Evolutionary conservation across 176 grass and related monocot genomes (phyloP).

Genomic region (Ananas comosus): DNA sequence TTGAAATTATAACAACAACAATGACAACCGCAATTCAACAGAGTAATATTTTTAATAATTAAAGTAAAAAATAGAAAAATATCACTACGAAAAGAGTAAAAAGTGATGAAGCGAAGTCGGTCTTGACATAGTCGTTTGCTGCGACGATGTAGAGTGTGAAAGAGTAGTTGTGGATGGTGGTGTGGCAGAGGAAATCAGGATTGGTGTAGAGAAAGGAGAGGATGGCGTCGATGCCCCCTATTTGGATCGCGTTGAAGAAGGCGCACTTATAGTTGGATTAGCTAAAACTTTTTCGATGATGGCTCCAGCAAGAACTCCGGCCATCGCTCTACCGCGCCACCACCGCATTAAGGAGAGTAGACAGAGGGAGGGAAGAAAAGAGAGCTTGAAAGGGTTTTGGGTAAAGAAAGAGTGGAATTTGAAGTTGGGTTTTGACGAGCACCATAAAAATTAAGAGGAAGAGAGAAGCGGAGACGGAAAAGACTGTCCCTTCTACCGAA

Average conservation of each 20-base stretch:
- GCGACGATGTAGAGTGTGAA: conserved; percentile 88
- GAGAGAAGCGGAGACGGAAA: too few relatives aligned
- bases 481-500: too few relatives aligned
- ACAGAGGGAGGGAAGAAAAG: background rate
- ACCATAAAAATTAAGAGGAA: too few relatives aligned
- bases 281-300: conserved; percentile 12
- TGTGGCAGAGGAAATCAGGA: conserved; percentile 42
- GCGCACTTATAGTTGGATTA: conserved; percentile 63
- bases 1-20: too few relatives aligned
- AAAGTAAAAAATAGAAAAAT: background rate
- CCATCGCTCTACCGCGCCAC: background rate
- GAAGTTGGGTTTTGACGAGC: too few relatives aligned
- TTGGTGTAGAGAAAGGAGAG: conserved; percentile 34
- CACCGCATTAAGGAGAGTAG: background rate
- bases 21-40: too few relatives aligned
- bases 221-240: conserved; percentile 54
- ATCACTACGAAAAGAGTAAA: background rate
- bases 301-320: background rate
- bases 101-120: conserved; percentile 1
- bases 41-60: too few relatives aligned
- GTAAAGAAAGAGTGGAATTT: background rate
- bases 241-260: conserved; percentile 81
- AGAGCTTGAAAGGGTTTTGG: background rate
- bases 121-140: conserved; percentile 69
- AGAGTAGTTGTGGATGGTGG: conserved; percentile 81